Evolutionary conservation across 306 rosid genomes (phyloP).

Genomic region (Rosa lucieae): DNA sequence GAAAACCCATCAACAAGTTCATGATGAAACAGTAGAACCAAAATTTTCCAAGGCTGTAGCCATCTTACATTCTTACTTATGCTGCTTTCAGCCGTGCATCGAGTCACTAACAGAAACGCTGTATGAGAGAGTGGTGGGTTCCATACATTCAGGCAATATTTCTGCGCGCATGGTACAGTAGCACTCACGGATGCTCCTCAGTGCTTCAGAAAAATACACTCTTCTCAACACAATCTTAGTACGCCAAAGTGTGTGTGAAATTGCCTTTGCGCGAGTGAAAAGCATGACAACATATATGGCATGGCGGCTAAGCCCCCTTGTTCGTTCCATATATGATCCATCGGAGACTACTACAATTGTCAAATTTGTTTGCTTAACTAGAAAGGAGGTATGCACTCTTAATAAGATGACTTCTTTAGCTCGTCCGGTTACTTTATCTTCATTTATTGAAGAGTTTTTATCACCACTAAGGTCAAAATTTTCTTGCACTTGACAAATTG

Average conservation of each 20-base stretch:
- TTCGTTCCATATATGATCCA: background rate
- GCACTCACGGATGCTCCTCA: slow-evolving; percentile 54
- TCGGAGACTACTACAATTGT: too few species aligned
- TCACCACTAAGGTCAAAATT: too few species aligned
- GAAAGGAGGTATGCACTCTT: background rate
- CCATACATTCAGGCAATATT: slow-evolving; percentile 30
- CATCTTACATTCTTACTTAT: background rate
- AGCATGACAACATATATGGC: slow-evolving; percentile 25
- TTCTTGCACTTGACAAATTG: too few species aligned
- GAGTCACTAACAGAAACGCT: slow-evolving; percentile 1
- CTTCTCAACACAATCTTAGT: background rate
- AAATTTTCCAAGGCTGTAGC: background rate
- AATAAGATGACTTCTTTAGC: background rate
- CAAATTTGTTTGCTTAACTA: background rate
- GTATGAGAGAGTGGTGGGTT: slow-evolving; percentile 41
- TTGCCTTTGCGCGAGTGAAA: background rate
- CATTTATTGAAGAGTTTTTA: background rate
- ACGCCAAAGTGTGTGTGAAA: background rate
- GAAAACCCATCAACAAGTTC: slow-evolving; percentile 6
- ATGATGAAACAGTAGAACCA: slow-evolving; percentile 4
- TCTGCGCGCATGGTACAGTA: slow-evolving; percentile 75
- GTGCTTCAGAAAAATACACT: slow-evolving; percentile 27
- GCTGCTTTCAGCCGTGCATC: slow-evolving; percentile 15
- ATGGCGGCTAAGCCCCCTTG: slow-evolving; percentile 19
- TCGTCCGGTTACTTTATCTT: background rate